These are phyloP conservation scores for Hypoxylon perforatum DNA, from an alignment of 495 filamentous ascomycete genomes.

Conservation along the genomic window DNA sequence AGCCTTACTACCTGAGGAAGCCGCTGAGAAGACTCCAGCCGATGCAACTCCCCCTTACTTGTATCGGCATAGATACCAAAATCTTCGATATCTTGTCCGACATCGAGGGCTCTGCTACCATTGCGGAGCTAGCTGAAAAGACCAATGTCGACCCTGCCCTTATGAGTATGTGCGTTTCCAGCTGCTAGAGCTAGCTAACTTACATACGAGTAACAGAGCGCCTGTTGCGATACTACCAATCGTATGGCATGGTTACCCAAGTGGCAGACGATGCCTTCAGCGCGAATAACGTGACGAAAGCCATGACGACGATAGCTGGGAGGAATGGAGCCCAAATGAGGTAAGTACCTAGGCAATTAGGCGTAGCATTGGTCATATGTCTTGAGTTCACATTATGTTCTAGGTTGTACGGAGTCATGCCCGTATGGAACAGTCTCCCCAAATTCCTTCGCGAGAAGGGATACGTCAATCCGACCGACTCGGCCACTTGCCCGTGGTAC, in stretches of 20 bases:
- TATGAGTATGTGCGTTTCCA: slow-evolving; percentile 43
- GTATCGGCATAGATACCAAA: slow-evolving; percentile 50
- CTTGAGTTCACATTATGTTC: neutral
- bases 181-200: neutral
- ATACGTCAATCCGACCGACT: slow-evolving; percentile 15
- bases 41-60: slow-evolving; percentile 40
- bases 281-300: slow-evolving; percentile 49
- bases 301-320: slow-evolving; percentile 47
- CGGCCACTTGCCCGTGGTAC: slow-evolving; percentile 13
- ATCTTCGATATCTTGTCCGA: slow-evolving; percentile 50
- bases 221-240: slow-evolving; percentile 57
- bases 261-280: slow-evolving; percentile 46
- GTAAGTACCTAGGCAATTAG: slow-evolving; percentile 25
- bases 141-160: slow-evolving; percentile 47
- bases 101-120: slow-evolving; percentile 28
- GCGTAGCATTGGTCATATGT: neutral
- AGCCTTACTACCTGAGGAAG: neutral
- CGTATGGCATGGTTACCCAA: slow-evolving; percentile 52
- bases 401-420: slow-evolving; percentile 48
- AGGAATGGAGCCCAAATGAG: slow-evolving; percentile 37
- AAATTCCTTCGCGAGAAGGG: slow-evolving; percentile 29
- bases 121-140: slow-evolving; percentile 45
- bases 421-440: slow-evolving; percentile 48
- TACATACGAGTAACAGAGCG: slow-evolving; percentile 44
- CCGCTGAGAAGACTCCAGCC: slow-evolving; percentile 6